Evolutionary conservation across 352 stramenopile species (phyloP), one percentile per base, ranked within the genome.

Genomic region (Globisporangium uncinulatum): DNA sequence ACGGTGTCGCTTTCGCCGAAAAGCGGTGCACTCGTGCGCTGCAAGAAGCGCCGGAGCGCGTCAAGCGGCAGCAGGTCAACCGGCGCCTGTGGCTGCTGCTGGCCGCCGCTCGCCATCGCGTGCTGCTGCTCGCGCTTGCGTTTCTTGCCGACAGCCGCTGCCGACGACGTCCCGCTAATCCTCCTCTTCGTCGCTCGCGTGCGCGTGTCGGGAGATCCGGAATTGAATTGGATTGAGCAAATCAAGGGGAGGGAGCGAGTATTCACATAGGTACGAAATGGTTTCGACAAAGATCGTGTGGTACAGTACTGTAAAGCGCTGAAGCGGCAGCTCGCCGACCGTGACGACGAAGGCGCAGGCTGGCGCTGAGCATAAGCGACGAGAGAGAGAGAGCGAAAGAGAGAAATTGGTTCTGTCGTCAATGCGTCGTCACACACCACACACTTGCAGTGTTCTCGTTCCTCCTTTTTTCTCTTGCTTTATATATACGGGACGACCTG

Each of bases 21-120:
- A 51, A 93, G 68, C 54, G 83, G 74, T 55, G 79, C 68, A 52
- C 81, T 90, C 19, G 81, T 79, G 45, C 72, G 60, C 66, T 89
- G 63, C 34, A 93, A 70, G 53, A 89, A 85, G 54, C 67, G 69
- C 56, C 64, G 70, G 54, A 93, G 79, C 50, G 70, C 66, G 37
- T 61, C 61, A 21, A 81, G 65, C 21, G 68, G 50, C 42, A 87
- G 64, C 52, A 76, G 54, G 57, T 84, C 75, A 44, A 66, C 64
- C 39, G 56, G 63, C 32, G 53, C 53, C 51, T 59, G 51, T 59
- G 29, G 57, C 59, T 63, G 61, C 57, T 51, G 51, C 36, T 42
- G 51, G 41, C 52, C 57, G 51, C 32, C 51, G 49, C 42, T 53
- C 41, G 48, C 59, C 41, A 55, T 59, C 47, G 42, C 47, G 21